These are phyloP conservation scores for Pythium dissotocum DNA, from an alignment of 352 stramenopile genomes.

Conservation along the genomic window DNA sequence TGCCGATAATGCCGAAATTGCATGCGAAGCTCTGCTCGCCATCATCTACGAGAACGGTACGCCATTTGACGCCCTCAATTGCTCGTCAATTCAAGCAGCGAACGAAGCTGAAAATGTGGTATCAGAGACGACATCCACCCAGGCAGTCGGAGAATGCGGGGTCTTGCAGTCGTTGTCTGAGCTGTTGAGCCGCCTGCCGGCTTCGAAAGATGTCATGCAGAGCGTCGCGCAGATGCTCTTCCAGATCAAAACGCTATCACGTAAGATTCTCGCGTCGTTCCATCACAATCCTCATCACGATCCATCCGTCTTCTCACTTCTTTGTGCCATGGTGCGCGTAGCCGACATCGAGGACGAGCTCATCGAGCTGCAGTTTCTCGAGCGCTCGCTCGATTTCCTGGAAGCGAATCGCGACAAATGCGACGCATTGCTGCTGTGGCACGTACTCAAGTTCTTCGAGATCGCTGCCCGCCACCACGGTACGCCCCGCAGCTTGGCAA, in stretches of 20 bases:
- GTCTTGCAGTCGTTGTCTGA: conserved; percentile 31
- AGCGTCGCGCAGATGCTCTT: conserved; percentile 43
- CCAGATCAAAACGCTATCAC: conserved; percentile 40
- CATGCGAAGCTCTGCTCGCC: conserved; percentile 32
- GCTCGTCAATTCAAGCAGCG: background rate
- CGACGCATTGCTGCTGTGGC: conserved; percentile 47
- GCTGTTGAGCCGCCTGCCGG: conserved; percentile 28
- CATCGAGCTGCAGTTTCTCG: conserved; percentile 32
- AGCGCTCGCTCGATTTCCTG: conserved; percentile 39
- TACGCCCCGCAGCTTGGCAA: conserved; percentile 8
- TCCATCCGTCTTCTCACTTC: background rate
- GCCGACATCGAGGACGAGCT: conserved; percentile 9
- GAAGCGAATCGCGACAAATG: conserved; percentile 24
- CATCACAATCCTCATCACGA: background rate
- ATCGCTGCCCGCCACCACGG: conserved; percentile 40
- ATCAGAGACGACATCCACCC: conserved; percentile 31
- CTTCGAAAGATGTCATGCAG: conserved; percentile 28
- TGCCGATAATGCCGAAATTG: conserved; percentile 31
- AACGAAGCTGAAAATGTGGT: background rate
- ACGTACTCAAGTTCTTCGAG: conserved; percentile 58
- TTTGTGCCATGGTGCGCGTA: background rate
- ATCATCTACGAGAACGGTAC: conserved; percentile 53
- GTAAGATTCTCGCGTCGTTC: conserved; percentile 20
- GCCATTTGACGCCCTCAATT: background rate
- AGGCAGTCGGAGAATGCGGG: conserved; percentile 31